These are phyloP conservation scores for Cucumis sativus DNA, from an alignment of 306 rosid species.

Conservation along the genomic window Cucumber_9930_V3 NC_026655.2:15802501-15803000, in stretches of 20 bases:
- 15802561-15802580: slow-evolving; percentile 73
- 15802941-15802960: not conserved
- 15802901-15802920: not conserved
- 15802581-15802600: slow-evolving; percentile 80
- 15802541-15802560: slow-evolving; percentile 85
- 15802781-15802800: slow-evolving; percentile 51
- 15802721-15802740: slow-evolving; percentile 75
- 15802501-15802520: slow-evolving; percentile 82
- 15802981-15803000: not conserved
- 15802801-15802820: slow-evolving; percentile 62
- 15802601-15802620: slow-evolving; percentile 86
- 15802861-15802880: not conserved
- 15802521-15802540: slow-evolving; percentile 91
- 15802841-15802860: slow-evolving; percentile 36
- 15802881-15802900: not conserved
- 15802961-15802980: not conserved
- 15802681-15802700: slow-evolving; percentile 43
- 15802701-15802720: slow-evolving; percentile 37
- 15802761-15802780: slow-evolving; percentile 49
- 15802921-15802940: not conserved
- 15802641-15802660: slow-evolving; percentile 87
- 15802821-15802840: slow-evolving; percentile 78
- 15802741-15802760: slow-evolving; percentile 54
- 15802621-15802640: slow-evolving; percentile 67
- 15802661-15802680: slow-evolving; percentile 77